phyloP scores from a whole-genome alignment of 2,329 filamentous ascomycete genomes.

The Sclerotinia minor region DNA sequence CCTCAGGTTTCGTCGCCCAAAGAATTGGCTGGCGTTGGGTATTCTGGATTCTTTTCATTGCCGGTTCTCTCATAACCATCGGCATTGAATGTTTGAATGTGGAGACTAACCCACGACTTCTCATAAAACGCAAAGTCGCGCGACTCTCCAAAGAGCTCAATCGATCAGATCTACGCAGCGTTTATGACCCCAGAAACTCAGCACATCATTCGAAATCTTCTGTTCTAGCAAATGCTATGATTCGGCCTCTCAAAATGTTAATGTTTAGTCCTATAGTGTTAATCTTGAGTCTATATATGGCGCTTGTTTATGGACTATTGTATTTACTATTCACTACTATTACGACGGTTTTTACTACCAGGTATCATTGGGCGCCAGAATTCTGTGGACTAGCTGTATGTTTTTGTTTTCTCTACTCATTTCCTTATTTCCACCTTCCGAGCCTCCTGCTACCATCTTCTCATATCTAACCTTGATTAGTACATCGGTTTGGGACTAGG shows the following conservation, averaged over 20 bases:
- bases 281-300: slow-evolving; percentile 52
- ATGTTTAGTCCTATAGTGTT: slow-evolving; percentile 44
- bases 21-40: slow-evolving; percentile 43
- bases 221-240: slow-evolving; percentile 46
- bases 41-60: slow-evolving; percentile 27
- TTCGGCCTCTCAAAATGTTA: slow-evolving; percentile 51
- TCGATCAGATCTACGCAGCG: slow-evolving; percentile 47
- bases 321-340: slow-evolving; percentile 53
- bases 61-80: slow-evolving; percentile 42
- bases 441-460: background rate
- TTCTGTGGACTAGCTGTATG: slow-evolving; percentile 45
- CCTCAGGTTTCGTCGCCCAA: slow-evolving; percentile 41
- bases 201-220: slow-evolving; percentile 34
- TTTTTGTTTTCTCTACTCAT: background rate
- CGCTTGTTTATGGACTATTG: slow-evolving; percentile 53
- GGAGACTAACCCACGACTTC: slow-evolving; percentile 53
- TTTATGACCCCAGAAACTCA: slow-evolving; percentile 45
- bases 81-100: slow-evolving; percentile 44
- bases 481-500: slow-evolving; percentile 50
- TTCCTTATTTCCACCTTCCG: background rate
- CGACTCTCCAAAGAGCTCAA: slow-evolving; percentile 49
- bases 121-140: slow-evolving; percentile 52
- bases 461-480: background rate
- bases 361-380: slow-evolving; percentile 47
- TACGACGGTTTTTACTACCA: slow-evolving; percentile 49